Percentiles rank a stretch among this genome's conserved stretches.
phyloP scores from a whole-genome alignment of 768 basidiomycete species.

The Antrodiella citrinella region DNA sequence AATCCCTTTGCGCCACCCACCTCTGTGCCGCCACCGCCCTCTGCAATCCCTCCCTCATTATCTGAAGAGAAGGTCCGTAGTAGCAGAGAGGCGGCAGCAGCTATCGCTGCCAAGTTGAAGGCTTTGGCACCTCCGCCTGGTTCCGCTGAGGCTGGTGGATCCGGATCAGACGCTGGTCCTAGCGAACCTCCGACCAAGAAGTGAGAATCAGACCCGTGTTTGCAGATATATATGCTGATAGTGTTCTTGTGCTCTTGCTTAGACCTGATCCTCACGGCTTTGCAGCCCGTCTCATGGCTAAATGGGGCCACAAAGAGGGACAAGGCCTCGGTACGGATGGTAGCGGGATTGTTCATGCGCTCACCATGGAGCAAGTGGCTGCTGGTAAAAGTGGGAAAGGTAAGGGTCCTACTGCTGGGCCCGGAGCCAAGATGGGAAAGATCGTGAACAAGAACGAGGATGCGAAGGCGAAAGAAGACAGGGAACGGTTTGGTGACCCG shows the following conservation, averaged over 20 bases:
- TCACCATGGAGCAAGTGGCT: constrained; percentile 67
- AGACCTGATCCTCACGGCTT: constrained; percentile 65
- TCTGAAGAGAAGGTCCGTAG: constrained; percentile 54
- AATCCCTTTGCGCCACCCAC: constrained; percentile 64
- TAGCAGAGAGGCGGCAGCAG: constrained; percentile 61
- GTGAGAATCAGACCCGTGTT: constrained; percentile 8
- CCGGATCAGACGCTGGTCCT: constrained; percentile 15
- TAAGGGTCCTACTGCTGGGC: constrained; percentile 32
- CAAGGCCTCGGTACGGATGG: constrained; percentile 84
- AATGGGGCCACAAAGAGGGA: constrained; percentile 94
- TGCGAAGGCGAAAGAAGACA: constrained; percentile 65
- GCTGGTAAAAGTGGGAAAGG: constrained; percentile 24
- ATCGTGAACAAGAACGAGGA: constrained; percentile 91
- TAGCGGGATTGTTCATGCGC: constrained; percentile 81
- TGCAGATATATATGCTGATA: background rate
- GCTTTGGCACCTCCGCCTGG: constrained; percentile 38
- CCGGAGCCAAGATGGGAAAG: constrained; percentile 70
- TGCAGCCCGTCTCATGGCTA: constrained; percentile 86
- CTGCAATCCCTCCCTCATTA: constrained; percentile 25
- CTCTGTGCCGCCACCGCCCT: constrained; percentile 45
- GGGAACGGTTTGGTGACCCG: constrained; percentile 77
- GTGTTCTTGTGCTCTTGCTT: background rate
- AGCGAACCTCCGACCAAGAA: constrained; percentile 9
- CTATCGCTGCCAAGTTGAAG: constrained; percentile 68
- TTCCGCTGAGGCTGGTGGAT: constrained; percentile 15